Conservation (phyloP, 306 rosid genomes). For the Luffa acutangula region DNA sequence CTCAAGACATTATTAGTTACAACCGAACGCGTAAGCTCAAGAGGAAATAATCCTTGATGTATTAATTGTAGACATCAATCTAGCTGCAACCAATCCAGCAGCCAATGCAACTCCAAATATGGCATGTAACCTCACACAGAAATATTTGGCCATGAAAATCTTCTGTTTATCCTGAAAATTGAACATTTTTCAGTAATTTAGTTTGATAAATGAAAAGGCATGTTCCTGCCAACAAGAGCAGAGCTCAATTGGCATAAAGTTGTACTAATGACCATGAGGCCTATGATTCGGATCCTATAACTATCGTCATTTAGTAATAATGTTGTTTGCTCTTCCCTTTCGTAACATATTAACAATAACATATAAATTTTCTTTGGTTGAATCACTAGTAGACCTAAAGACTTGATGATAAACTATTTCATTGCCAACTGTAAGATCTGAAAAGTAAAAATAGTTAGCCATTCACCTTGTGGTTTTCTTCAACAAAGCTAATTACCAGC, state of each 20-base stretch:
- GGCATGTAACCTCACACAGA: conserved; percentile 74
- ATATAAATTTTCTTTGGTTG: background rate
- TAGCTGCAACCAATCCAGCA: conserved; percentile 54
- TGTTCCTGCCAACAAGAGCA: background rate
- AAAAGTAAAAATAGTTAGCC: background rate
- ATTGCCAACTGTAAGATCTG: background rate
- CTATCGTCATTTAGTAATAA: background rate
- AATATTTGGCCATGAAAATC: conserved; percentile 94
- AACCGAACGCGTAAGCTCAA: background rate
- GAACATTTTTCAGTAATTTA: background rate
- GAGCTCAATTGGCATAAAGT: too few species aligned
- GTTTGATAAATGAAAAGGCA: background rate
- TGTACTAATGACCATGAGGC: too few species aligned
- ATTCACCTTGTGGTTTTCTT: conserved; percentile 66
- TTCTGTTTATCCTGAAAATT: conserved; percentile 56
- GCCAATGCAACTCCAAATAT: conserved; percentile 78
- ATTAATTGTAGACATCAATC: conserved; percentile 20
- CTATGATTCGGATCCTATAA: too few species aligned
- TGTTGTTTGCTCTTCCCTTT: background rate
- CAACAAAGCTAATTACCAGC: conserved; percentile 49
- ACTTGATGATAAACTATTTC: background rate
- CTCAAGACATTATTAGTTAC: background rate
- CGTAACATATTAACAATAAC: background rate
- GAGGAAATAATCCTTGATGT: background rate
- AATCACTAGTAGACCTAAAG: background rate